These are phyloP conservation scores for Macrolepiota fuliginosa DNA, from an alignment of 768 basidiomycete species.

Conservation along the genomic window DNA sequence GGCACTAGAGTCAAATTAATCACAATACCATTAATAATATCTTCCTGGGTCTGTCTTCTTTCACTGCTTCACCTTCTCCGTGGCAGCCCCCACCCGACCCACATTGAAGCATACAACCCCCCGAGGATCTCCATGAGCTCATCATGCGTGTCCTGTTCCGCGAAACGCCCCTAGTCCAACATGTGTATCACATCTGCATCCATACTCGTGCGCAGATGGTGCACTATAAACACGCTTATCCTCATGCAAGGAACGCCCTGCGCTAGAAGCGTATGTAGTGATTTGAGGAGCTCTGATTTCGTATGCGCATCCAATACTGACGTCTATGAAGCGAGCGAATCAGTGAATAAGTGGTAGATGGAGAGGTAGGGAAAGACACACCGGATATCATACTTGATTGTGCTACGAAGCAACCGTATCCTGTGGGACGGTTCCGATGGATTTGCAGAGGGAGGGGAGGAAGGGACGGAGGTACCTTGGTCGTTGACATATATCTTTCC, in stretches of 20 bases:
- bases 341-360: background rate
- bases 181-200: constrained; percentile 97
- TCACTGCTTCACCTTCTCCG: too few species aligned
- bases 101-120: too few species aligned
- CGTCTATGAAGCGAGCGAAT: constrained; percentile 49
- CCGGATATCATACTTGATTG: too few species aligned
- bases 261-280: constrained; percentile 73
- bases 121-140: too few species aligned
- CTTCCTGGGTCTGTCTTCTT: too few species aligned
- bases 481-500: constrained; percentile 87
- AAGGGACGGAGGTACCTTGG: constrained; percentile 79
- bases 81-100: too few species aligned
- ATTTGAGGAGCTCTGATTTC: constrained; percentile 92
- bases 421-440: constrained; percentile 96
- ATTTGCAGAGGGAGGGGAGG: constrained; percentile 82
- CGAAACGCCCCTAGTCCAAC: constrained; percentile 84
- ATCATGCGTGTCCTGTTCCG: constrained; percentile 91
- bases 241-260: constrained; percentile 53
- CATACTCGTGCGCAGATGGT: constrained; percentile 84
- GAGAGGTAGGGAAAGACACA: constrained; percentile 37
- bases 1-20: too few species aligned
- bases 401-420: too few species aligned
- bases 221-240: constrained; percentile 97
- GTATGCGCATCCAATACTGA: constrained; percentile 95
- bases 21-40: too few species aligned